These are phyloP conservation scores for Earliella scabrosa DNA, from an alignment of 1,284 basidiomycete species.

Conservation along the genomic window DNA sequence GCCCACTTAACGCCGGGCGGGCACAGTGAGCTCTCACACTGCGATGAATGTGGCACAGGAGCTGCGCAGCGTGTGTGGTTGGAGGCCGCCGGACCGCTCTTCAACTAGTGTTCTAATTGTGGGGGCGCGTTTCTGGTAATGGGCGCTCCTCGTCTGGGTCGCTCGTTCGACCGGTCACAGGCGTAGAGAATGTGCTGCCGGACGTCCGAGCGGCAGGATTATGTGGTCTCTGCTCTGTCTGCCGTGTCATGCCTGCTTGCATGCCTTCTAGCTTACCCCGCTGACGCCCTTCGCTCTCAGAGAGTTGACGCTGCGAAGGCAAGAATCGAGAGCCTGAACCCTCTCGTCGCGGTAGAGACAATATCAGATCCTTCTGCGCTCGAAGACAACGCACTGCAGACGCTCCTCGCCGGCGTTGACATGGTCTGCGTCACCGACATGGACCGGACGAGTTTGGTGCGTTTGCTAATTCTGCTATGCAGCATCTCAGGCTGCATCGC, in stretches of 20 bases:
- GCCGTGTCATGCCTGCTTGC: constrained; percentile 11
- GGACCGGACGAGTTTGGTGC: constrained; percentile 69
- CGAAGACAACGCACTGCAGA: constrained; percentile 58
- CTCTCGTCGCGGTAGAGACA: constrained; percentile 83
- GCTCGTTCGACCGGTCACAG: neutral
- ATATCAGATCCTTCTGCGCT: constrained; percentile 55
- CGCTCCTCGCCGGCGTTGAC: constrained; percentile 68
- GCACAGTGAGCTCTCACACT: constrained; percentile 18
- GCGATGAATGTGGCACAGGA: neutral
- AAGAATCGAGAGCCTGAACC: constrained; percentile 89
- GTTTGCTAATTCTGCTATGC: constrained; percentile 34
- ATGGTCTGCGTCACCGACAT: constrained; percentile 86
- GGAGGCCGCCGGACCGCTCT: neutral
- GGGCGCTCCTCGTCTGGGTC: constrained; percentile 2
- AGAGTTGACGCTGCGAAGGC: constrained; percentile 83
- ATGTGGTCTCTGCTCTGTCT: neutral
- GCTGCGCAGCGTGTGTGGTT: constrained; percentile 20
- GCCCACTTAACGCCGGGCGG: constrained; percentile 4
- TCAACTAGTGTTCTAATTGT: constrained; percentile 1
- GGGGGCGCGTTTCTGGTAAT: neutral
- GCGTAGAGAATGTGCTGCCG: neutral
- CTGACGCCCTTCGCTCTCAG: constrained; percentile 47
- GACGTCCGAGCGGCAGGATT: neutral
- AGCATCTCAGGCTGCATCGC: too few relatives aligned
- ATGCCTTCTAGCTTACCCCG: constrained; percentile 39